Base-by-base conservation (phyloP, 306 rosid genomes). In the Canavalia ensiformis region DNA sequence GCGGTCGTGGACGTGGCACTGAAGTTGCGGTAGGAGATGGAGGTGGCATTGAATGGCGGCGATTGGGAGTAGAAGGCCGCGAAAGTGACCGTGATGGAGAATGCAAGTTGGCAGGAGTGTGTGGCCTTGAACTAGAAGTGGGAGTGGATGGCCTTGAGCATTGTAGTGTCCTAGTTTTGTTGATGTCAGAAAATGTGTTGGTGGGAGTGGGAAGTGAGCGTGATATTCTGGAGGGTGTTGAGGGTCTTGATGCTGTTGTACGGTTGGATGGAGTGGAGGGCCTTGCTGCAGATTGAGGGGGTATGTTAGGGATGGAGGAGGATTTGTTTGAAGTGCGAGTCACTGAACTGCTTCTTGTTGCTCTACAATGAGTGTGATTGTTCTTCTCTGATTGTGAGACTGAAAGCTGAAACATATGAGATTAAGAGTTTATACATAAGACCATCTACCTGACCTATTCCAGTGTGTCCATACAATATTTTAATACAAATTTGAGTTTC, bases 71-170 rank as follows among this genome's bases (percentile, higher is more conserved):
- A 51, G 93, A 90, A 78, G 81, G 63, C 63, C 72, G 10, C 0
- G 92, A 93, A 51, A 84, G 84, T 35, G 90, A 78, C 54, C 92
- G 85, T 28, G 82, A 68, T 42, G 85, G 90, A 35, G 97, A 82
- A 75, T 82, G 88, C 74, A 91, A 79, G 75, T 90, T 92, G 50
- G 88, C 88, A 72, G 94, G 90, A 83, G 86, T 73, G 58, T 87
- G 97, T 5, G 97, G 91, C 80, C 92, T 85, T 8, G 52, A 47
- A 47, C 13, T 8, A 6, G 97, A 87, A 84, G 84, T 87, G 62
- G 97, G 95, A 89, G 91, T 88, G 76, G 94, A 89, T 28, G 94
- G 91, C 83, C 97, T 88, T 56, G 90, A 88, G 86, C 80, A 82
- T 74, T 86, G 89, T 78, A 69, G 8, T 57, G 90, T 79, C 47